Conservation (phyloP, 2,329 filamentous ascomycete species). For the Samsoniella hepiali region DNA sequence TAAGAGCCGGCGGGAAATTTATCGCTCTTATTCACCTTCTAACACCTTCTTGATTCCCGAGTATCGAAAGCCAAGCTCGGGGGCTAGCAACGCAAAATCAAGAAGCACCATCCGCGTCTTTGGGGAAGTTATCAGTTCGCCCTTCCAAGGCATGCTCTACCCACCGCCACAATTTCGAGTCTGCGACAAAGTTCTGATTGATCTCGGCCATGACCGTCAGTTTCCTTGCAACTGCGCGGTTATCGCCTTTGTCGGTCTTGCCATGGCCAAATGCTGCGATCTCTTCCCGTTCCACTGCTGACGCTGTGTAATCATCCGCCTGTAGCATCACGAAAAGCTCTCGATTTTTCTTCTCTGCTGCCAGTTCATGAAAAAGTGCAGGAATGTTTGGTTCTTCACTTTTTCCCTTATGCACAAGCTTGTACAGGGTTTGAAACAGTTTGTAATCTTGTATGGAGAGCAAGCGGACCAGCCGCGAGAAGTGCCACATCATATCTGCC, state of each 20-base stretch:
- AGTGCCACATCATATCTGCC: slow-evolving; percentile 21
- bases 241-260: not conserved
- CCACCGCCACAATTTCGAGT: slow-evolving; percentile 7
- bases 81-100: too few relatives aligned
- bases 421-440: slow-evolving; percentile 20
- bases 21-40: too few relatives aligned
- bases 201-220: slow-evolving; percentile 10
- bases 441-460: slow-evolving; percentile 23
- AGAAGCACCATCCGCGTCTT: too few relatives aligned
- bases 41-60: too few relatives aligned
- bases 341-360: slow-evolving; percentile 12
- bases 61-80: too few relatives aligned
- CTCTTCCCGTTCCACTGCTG: slow-evolving; percentile 9
- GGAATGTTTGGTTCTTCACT: slow-evolving; percentile 9
- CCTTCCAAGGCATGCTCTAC: not conserved
- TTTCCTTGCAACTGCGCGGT: slow-evolving; percentile 7
- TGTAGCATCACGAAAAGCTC: slow-evolving; percentile 18
- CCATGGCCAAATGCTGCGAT: not conserved
- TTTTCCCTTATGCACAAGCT: slow-evolving; percentile 14
- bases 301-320: slow-evolving; percentile 19
- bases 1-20: too few relatives aligned
- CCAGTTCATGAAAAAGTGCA: slow-evolving; percentile 19
- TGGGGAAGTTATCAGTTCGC: too few relatives aligned
- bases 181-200: not conserved
- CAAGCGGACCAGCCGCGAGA: slow-evolving; percentile 21